A percentile compares a stretch with the other conserved stretches of the same genome.
phyloP scores from a whole-genome alignment of 805 yeast genomes.

The Teunomyces pallodes region DNA sequence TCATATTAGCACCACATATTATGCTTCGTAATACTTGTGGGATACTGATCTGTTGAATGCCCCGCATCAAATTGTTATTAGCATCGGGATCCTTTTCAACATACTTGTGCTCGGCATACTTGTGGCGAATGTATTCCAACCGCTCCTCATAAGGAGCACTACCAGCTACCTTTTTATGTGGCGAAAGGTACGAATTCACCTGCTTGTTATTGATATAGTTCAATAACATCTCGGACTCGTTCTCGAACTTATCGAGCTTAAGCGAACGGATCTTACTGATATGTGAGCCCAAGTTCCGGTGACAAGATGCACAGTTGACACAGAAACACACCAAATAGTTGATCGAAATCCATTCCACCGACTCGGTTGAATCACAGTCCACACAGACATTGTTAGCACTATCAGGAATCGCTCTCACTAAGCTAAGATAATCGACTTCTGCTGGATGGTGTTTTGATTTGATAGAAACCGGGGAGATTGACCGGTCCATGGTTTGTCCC shows the following conservation, averaged over 20 bases:
- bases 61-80: constrained; percentile 45
- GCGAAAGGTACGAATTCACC: constrained; percentile 53
- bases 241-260: constrained; percentile 65
- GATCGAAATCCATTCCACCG: constrained; percentile 86
- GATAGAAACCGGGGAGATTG: constrained; percentile 32
- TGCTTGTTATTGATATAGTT: constrained; percentile 48
- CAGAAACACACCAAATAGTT: constrained; percentile 73
- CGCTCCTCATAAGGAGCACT: constrained; percentile 46
- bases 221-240: constrained; percentile 59
- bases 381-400: constrained; percentile 67
- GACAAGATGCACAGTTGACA: constrained; percentile 85
- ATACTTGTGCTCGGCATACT: constrained; percentile 58
- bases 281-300: constrained; percentile 80
- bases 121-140: constrained; percentile 57
- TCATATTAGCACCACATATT: constrained; percentile 48
- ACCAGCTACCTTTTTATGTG: constrained; percentile 24
- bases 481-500: constrained; percentile 3
- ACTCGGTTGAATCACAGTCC: constrained; percentile 66
- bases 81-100: constrained; percentile 19
- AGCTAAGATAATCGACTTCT: constrained; percentile 26
- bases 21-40: constrained; percentile 42
- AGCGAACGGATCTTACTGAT: constrained; percentile 76
- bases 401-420: constrained; percentile 41
- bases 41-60: constrained; percentile 51
- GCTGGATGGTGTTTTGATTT: constrained; percentile 14